A percentile compares a stretch with the other conserved stretches of the same genome.
phyloP scores from a whole-genome alignment of 257 asterid genomes.

The Lithospermum erythrorhizon region DNA sequence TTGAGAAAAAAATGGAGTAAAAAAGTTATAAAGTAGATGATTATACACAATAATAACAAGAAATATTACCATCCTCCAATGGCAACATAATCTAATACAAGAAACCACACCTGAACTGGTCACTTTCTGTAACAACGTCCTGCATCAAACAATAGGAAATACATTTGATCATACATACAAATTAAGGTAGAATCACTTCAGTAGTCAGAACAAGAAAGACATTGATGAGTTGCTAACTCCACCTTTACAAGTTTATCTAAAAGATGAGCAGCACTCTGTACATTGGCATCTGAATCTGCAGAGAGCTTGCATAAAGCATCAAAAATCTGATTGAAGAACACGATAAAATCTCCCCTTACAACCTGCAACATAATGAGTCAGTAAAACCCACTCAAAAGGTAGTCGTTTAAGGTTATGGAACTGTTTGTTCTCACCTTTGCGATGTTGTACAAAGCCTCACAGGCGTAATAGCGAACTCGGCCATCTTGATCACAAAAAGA shows the following conservation, averaged over 20 bases:
- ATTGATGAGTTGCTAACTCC: constrained; percentile 6
- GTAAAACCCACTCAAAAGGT: constrained; percentile 12
- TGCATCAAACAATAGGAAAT: constrained; percentile 29
- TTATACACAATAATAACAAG: constrained; percentile 2
- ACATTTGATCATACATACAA: background rate
- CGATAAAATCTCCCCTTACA: constrained; percentile 95
- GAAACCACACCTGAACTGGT: constrained; percentile 80
- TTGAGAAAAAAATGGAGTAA: constrained; percentile 8
- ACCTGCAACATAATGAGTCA: constrained; percentile 53
- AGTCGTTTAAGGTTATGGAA: constrained; percentile 3
- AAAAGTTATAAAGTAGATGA: background rate
- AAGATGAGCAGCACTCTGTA: constrained; percentile 99
- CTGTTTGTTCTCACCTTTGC: constrained; percentile 61
- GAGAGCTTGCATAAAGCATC: constrained; percentile 96
- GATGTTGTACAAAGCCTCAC: constrained; percentile 95
- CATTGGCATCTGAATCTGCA: constrained; percentile 95
- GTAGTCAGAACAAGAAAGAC: background rate
- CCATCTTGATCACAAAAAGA: constrained; percentile 95
- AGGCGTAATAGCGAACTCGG: constrained; percentile 97
- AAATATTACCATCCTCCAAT: constrained; percentile 9
- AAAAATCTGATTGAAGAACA: constrained; percentile 93
- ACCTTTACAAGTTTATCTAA: constrained; percentile 98
- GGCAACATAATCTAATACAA: constrained; percentile 9
- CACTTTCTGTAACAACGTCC: constrained; percentile 99
- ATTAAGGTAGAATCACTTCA: background rate